Base-by-base conservation (phyloP, 352 stramenopile species). In the Phytophthora citricola region DNA sequence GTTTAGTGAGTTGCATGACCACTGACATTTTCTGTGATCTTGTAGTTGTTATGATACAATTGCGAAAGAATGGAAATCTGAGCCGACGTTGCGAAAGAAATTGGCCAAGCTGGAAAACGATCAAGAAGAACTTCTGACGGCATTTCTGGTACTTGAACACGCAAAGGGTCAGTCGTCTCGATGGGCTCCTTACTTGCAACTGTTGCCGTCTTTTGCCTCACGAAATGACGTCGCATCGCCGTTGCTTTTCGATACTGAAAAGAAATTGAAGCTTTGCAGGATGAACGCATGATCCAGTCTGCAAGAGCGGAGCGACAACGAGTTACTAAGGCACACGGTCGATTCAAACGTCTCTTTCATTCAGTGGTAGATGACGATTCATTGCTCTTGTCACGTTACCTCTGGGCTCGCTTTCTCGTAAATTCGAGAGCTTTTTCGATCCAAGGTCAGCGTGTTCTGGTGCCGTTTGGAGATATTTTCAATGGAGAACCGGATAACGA, bases 381-480 rank as follows among this genome's bases (percentile, higher is more conserved):
- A 10, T 34, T 66, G 17, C 12, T 54, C 5, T 20, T 66, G 32
- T 39, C 61, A 7, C 62, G 27, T 7, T 90, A 91, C 52, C 11
- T 57, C 5, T 89, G 81, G 77, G 53, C 61, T 20, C 77, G 81
- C 1, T 91, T 90, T 7, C 63, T 91, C 34, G 45, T 96, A 17
- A 89, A 83, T 51, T 95, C 85, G 1, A 75, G 91, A 20, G 90
- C 86, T 3, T 90, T 97, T 60, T 90, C 88, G 0, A 91, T 97
- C 51, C 69, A 54, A 15, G 90, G 90, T 1, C 43, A 85, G 11
- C 89, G 89, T 3, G 83, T 81, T 29, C 64, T 97, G 14, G 87
- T 94, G n/a, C 91, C 90, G 14, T 93, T 96, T 67, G 90, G 83
- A 2, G 90, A 97, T 57, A 76, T 97, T 24, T 94, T 96, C 59